Percentiles rank a stretch among this genome's conserved stretches.
Conservation (phyloP, 257 asterid genomes). For the Forsythia viridissima region DNA sequence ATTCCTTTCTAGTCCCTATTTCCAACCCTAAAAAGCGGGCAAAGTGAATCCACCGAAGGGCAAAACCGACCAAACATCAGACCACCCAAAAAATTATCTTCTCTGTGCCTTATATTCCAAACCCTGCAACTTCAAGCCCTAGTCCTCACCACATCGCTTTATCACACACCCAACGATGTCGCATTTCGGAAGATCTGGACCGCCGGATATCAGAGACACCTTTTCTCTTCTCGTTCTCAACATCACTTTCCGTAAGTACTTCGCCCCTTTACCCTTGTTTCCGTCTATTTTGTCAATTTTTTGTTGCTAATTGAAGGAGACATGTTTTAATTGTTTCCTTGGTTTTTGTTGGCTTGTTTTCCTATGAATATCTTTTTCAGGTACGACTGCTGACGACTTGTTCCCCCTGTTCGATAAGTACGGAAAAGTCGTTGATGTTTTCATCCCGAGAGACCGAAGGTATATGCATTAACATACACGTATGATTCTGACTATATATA, state of each 20-base stretch:
- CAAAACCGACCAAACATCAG: slow-evolving; percentile 16
- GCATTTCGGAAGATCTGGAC: slow-evolving; percentile 79
- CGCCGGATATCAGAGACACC: slow-evolving; percentile 81
- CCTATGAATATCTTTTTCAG: slow-evolving; percentile 33
- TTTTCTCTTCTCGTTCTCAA: slow-evolving; percentile 77
- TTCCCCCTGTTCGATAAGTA: slow-evolving; percentile 77
- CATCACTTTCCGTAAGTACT: slow-evolving; percentile 59
- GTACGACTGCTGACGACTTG: slow-evolving; percentile 82
- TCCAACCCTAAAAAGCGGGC: background rate
- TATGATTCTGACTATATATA: too few species aligned
- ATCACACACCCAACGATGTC: slow-evolving; percentile 41
- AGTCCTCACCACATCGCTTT: background rate
- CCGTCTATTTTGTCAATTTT: background rate
- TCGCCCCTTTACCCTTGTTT: background rate
- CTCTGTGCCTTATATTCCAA: slow-evolving; percentile 7
- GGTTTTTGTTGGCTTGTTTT: background rate
- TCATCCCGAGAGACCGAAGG: slow-evolving; percentile 88
- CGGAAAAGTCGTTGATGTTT: slow-evolving; percentile 83
- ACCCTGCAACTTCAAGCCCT: slow-evolving; percentile 21
- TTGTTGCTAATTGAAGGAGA: background rate
- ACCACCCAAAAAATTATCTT: background rate
- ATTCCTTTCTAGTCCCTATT: background rate
- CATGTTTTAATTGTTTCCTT: background rate
- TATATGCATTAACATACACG: slow-evolving; percentile 12
- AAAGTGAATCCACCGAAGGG: slow-evolving; percentile 2